Evolutionary conservation across 2,329 filamentous ascomycete species (phyloP).

Genomic region (Fusarium sp.): DNA sequence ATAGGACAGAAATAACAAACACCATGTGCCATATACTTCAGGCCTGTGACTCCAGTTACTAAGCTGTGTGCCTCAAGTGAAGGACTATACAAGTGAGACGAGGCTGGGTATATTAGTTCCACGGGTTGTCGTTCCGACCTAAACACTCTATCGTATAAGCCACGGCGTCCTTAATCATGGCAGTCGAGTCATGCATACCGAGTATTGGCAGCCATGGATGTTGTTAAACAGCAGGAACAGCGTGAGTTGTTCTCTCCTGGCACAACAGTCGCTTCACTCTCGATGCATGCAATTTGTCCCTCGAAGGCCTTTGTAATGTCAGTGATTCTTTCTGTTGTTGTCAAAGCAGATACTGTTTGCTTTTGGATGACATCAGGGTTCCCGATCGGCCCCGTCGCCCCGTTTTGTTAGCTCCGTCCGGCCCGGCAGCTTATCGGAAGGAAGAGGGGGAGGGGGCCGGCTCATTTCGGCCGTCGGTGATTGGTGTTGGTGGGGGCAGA

Average conservation of each 20-base stretch:
- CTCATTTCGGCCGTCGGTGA: constrained; percentile 30
- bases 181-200: neutral
- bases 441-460: constrained; percentile 14
- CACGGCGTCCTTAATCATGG: neutral
- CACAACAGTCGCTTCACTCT: neutral
- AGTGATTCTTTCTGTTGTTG: neutral
- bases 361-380: constrained; percentile 17
- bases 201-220: neutral
- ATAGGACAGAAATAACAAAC: neutral
- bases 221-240: neutral
- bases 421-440: constrained; percentile 20
- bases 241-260: neutral
- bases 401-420: constrained; percentile 28
- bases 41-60: neutral
- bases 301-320: neutral
- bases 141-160: neutral
- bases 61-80: neutral
- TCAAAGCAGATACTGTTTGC: constrained; percentile 5
- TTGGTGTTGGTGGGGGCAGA: constrained; percentile 16
- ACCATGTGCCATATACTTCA: neutral
- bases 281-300: neutral
- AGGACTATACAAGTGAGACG: neutral
- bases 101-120: neutral
- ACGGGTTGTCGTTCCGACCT: neutral
- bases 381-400: constrained; percentile 22